Evolutionary conservation across 345 rosid species (phyloP).

Genomic region (Hibiscus trionum): DNA sequence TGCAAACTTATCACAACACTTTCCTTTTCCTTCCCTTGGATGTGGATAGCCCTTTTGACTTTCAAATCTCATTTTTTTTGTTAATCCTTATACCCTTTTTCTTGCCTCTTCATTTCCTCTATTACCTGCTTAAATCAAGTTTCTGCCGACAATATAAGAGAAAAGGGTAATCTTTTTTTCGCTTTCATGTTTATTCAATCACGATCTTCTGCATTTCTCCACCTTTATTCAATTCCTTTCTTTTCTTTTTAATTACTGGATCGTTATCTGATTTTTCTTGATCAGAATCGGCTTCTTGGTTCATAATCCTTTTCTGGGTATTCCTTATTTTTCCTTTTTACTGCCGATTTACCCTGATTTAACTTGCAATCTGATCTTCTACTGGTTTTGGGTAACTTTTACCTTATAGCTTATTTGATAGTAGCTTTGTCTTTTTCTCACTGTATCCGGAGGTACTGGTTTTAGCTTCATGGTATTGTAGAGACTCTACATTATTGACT

Average conservation of each 20-base stretch:
- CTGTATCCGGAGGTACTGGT: neutral
- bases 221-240: neutral
- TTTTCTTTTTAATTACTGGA: neutral
- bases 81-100: neutral
- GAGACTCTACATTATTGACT: neutral
- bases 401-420: neutral
- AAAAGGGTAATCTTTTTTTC: neutral
- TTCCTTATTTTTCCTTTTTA: neutral
- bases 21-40: neutral
- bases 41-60: neutral
- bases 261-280: neutral
- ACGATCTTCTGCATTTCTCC: neutral
- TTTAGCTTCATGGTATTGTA: neutral
- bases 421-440: neutral
- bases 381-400: neutral
- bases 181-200: neutral
- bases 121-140: neutral
- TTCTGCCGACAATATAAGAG: neutral
- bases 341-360: neutral
- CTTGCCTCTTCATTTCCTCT: neutral
- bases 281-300: neutral
- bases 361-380: neutral
- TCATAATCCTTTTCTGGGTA: constrained; percentile 1
- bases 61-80: neutral
- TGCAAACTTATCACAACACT: neutral